A percentile compares a stretch with the other conserved stretches of the same genome.
Evolutionary conservation across 768 basidiomycete species (phyloP).

Genomic region (Lentinula edodes): DNA sequence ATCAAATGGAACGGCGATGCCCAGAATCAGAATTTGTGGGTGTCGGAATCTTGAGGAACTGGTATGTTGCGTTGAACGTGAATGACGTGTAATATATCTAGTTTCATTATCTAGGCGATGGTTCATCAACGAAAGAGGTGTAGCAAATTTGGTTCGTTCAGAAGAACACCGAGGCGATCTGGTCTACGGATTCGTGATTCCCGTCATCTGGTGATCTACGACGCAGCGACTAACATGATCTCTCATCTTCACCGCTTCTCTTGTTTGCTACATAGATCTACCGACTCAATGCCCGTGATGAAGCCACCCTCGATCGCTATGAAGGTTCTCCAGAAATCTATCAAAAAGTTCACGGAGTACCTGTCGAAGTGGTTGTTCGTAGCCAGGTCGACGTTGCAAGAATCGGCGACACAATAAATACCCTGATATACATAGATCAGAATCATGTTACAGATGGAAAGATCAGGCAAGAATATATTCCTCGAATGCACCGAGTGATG

Average conservation of each 20-base stretch:
- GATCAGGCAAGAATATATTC: conserved; percentile 37
- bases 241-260: background rate
- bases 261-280: conserved; percentile 20
- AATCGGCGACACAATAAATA: conserved; percentile 13
- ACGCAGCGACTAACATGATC: background rate
- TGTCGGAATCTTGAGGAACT: conserved; percentile 31
- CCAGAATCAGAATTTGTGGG: conserved; percentile 37
- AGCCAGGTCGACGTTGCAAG: background rate
- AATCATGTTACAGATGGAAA: conserved; percentile 23
- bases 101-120: conserved; percentile 32
- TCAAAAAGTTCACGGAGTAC: conserved; percentile 24
- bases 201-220: background rate
- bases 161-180: conserved; percentile 21
- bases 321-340: conserved; percentile 35
- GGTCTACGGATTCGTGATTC: conserved; percentile 29
- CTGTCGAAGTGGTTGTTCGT: conserved; percentile 19
- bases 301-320: conserved; percentile 34
- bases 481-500: conserved; percentile 40
- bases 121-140: conserved; percentile 39
- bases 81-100: no score
- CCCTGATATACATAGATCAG: conserved; percentile 38
- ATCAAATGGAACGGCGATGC: conserved; percentile 44
- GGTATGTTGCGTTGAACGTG: conserved; percentile 15
- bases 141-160: conserved; percentile 40
- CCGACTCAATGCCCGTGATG: conserved; percentile 34